Conservation (phyloP, 2,329 filamentous ascomycete species). For the Juglanconis sp. region DNA sequence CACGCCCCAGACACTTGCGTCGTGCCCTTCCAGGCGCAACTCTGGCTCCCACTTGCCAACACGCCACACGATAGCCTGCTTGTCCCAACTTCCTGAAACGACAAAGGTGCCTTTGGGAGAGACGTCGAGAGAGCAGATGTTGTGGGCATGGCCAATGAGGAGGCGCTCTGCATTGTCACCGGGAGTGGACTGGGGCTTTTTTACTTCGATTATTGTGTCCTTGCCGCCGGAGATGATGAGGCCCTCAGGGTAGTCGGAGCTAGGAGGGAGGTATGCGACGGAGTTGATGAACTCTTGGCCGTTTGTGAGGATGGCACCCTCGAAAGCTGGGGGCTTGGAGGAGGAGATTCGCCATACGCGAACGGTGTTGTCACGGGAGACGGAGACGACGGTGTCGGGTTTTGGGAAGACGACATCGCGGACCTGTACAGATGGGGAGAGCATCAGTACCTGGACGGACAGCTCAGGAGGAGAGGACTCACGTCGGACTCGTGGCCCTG, state of each 20-base stretch:
- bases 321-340: constrained; percentile 62
- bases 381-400: constrained; percentile 71
- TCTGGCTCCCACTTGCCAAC: constrained; percentile 82
- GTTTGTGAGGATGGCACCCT: constrained; percentile 73
- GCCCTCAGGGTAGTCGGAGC: constrained; percentile 67
- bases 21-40: constrained; percentile 69
- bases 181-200: constrained; percentile 63
- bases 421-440: constrained; percentile 55
- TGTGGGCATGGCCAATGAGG: constrained; percentile 80
- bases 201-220: constrained; percentile 89
- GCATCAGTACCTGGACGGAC: constrained; percentile 12
- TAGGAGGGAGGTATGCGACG: constrained; percentile 71
- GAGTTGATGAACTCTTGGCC: constrained; percentile 86
- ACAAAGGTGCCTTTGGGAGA: constrained; percentile 69
- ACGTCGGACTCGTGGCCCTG: constrained; percentile 92
- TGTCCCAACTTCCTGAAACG: constrained; percentile 93
- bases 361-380: constrained; percentile 88
- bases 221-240: constrained; percentile 84
- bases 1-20: constrained; percentile 87
- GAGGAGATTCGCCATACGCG: constrained; percentile 74
- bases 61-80: constrained; percentile 80
- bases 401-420: constrained; percentile 78
- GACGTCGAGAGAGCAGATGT: constrained; percentile 83
- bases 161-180: constrained; percentile 80
- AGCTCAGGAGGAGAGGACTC: constrained; percentile 33